Base-by-base conservation (phyloP, 768 basidiomycete genomes). In the Nidularia pulvinata region DNA sequence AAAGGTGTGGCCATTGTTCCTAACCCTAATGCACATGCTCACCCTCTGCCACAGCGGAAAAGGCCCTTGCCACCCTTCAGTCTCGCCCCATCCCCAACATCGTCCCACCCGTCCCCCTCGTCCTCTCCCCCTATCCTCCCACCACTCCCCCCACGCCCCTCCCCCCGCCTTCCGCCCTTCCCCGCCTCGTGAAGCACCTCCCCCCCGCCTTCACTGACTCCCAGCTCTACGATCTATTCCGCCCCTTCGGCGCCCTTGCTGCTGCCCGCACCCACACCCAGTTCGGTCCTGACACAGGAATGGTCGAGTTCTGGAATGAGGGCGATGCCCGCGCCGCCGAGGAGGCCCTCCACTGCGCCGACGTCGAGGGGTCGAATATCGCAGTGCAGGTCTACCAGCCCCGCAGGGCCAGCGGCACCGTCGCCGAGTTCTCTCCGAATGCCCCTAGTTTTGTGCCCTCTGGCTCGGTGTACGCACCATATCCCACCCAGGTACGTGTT, bases 291-390 rank as follows among this genome's bases (percentile, higher is more conserved):
- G 91, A 91, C 68, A 88, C 84, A 0, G 92, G 84, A 48, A 80
- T 91, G 49, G 79, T 93, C 42, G 90, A 94, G 66, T 94, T 89
- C 66, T 93, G 90, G 89, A 82, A 86, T 52, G 93, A 94, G 66
- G 89, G 90, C 36, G 91, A 94, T 62, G 92, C 90, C 6, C 80
- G 83, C 25, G 72, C 78, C 22, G 92, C 90, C 0, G 91, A 94
- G 62, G 86, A 88, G 39, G 84, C 86, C 2, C 79, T 94, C 82
- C 91, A 93, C 68, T 93, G 89, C 59, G 81, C 86, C 13, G 91
- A 94, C 43, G 74, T 94, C 11, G 88, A 89, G 42, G 91, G 90
- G 9, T 86, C 89, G 63, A 92, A 91, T 62, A 93, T 93, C 56
- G 84, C 89, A 6, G 89, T 94, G 4, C 89, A 91, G 59, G 65